Conservation (phyloP, 1,284 basidiomycete species). For the Takashimella tepidaria region DNA sequence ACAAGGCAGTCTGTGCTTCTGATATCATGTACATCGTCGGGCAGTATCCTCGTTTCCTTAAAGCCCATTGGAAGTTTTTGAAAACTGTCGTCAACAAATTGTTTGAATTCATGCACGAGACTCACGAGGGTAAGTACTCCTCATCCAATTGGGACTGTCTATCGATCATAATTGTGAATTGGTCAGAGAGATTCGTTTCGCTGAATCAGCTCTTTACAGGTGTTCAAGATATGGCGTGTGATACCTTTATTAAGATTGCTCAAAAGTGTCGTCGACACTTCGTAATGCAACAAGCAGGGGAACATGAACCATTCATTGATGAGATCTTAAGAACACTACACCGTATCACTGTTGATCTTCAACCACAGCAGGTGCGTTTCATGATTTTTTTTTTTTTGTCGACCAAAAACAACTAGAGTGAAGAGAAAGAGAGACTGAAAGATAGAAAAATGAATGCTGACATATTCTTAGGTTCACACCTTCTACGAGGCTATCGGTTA, state of each 20-base stretch:
- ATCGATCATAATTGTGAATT: not conserved
- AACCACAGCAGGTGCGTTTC: constrained; percentile 80
- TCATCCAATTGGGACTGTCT: not conserved
- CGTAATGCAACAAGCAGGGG: constrained; percentile 96
- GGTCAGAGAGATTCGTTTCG: constrained; percentile 1
- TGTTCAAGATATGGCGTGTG: constrained; percentile 99
- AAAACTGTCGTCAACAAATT: constrained; percentile 99
- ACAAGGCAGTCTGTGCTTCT: constrained; percentile 98
- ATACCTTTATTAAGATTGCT: constrained; percentile 99
- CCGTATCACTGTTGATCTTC: constrained; percentile 90
- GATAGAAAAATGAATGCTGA: no score
- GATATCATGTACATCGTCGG: constrained; percentile 99
- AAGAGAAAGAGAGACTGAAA: no score
- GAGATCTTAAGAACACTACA: constrained; percentile 91
- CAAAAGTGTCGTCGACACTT: constrained; percentile 98
- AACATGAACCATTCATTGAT: constrained; percentile 96
- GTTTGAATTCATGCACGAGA: constrained; percentile 99
- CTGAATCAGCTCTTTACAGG: constrained; percentile 55
- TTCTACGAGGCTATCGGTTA: constrained; percentile 98
- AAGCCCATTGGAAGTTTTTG: constrained; percentile 99
- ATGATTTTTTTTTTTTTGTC: no score
- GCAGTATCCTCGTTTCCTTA: constrained; percentile 98
- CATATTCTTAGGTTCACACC: constrained; percentile 66
- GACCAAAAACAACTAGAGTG: no score
- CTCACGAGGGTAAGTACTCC: constrained; percentile 77